A percentile compares a stretch with the other conserved stretches of the same genome.
These are phyloP conservation scores for Zygnema cylindricum DNA, from an alignment of 139 green algal genomes.

Conservation along the genomic window DNA sequence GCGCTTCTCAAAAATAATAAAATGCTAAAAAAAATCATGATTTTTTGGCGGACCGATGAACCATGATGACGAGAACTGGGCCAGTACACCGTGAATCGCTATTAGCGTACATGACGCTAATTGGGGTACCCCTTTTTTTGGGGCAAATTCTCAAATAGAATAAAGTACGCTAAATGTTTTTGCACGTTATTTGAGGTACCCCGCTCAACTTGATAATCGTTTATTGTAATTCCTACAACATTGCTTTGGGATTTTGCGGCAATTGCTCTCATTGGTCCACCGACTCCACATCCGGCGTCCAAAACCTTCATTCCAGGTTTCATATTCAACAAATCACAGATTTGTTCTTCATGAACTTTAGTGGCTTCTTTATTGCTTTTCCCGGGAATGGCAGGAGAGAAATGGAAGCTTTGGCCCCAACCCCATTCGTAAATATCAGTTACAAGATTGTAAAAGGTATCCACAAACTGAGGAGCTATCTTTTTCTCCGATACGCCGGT, in stretches of 20 bases:
- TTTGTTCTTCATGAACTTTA: constrained; percentile 77
- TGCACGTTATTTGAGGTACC: constrained; percentile 60
- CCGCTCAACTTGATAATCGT: constrained; percentile 92
- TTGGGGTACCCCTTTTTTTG: no score
- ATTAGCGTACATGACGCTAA: no score
- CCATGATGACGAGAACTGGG: no score
- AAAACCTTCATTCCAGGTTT: constrained; percentile 80
- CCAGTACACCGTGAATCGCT: no score
- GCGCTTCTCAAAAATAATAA: no score
- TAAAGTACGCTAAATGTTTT: no score
- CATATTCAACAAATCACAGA: constrained; percentile 76
- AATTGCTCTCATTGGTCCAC: constrained; percentile 95
- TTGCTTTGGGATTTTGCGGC: constrained; percentile 77
- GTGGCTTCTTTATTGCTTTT: constrained; percentile 78
- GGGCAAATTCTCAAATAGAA: no score
- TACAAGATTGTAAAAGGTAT: constrained; percentile 65
- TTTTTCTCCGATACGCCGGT: constrained; percentile 43
- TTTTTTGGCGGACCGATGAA: no score
- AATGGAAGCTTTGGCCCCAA: constrained; percentile 98
- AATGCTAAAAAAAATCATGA: no score
- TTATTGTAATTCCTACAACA: constrained; percentile 97
- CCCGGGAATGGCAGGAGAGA: constrained; percentile 86
- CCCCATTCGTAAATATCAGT: constrained; percentile 99
- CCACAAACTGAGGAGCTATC: constrained; percentile 53
- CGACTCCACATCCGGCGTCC: constrained; percentile 96